phyloP scores from a whole-genome alignment of 805 yeast genomes.

The Wickerhamomyces mucosus region DNA sequence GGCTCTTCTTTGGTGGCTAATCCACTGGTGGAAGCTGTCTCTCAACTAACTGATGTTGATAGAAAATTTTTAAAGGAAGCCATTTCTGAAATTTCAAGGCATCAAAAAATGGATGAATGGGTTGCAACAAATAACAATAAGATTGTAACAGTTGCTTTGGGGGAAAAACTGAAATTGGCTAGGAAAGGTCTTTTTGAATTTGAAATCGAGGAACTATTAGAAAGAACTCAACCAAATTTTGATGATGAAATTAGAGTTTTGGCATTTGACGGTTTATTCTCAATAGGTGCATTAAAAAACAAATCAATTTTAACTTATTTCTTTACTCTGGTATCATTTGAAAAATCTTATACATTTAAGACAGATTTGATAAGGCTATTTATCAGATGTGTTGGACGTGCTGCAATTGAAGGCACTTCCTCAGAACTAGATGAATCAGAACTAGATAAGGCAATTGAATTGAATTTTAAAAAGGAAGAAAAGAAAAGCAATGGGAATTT shows the following conservation, averaged over 20 bases:
- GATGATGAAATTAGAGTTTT: conserved; percentile 46
- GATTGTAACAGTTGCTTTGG: conserved; percentile 46
- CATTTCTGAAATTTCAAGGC: conserved; percentile 60
- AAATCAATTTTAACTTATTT: conserved; percentile 49
- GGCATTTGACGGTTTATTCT: conserved; percentile 62
- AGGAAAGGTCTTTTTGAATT: conserved; percentile 42
- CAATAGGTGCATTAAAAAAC: conserved; percentile 72
- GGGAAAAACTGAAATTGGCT: conserved; percentile 51
- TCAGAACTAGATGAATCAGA: conserved; percentile 59
- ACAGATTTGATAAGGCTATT: conserved; percentile 39
- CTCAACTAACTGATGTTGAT: conserved; percentile 19
- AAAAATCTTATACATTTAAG: conserved; percentile 43
- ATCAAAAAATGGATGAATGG: conserved; percentile 78
- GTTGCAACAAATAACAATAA: conserved; percentile 59
- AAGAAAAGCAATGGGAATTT: conserved; percentile 24
- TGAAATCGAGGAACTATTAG: conserved; percentile 44
- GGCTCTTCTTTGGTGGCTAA: conserved; percentile 29
- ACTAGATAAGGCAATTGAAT: conserved; percentile 21
- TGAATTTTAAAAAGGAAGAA: conserved; percentile 4
- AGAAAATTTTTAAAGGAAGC: conserved; percentile 35
- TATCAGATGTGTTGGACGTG: conserved; percentile 44
- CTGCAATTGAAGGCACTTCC: conserved; percentile 57
- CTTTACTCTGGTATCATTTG: conserved; percentile 47
- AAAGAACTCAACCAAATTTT: conserved; percentile 38
- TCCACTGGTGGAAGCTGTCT: conserved; percentile 8